Percentiles rank a stretch among this genome's conserved stretches.
Conservation (phyloP, 306 rosid species). For the Casuarina glauca region DNA sequence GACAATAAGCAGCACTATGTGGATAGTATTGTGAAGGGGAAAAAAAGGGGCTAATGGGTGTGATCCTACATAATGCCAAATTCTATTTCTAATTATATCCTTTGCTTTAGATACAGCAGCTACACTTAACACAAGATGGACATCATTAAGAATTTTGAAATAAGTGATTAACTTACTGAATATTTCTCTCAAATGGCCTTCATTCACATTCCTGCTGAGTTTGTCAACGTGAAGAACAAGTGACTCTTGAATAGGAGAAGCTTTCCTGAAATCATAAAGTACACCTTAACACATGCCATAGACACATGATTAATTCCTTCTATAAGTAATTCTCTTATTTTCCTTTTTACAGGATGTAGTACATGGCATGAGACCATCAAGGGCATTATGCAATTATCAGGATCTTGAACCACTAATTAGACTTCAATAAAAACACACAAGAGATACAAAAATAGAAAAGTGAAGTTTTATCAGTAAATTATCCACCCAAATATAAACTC, state of each 20-base stretch:
- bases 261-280: conserved; percentile 59
- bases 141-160: conserved; percentile 12
- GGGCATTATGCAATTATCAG: neutral
- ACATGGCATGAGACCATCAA: neutral
- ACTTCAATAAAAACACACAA: neutral
- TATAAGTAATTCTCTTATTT: neutral
- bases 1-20: neutral
- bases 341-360: neutral
- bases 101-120: neutral
- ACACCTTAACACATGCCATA: conserved; percentile 12
- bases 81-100: neutral
- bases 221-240: conserved; percentile 82
- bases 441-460: neutral
- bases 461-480: neutral
- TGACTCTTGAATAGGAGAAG: conserved; percentile 81
- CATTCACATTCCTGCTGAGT: conserved; percentile 94
- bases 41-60: neutral
- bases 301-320: neutral
- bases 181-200: conserved; percentile 91
- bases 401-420: neutral
- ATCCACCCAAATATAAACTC: neutral
- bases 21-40: neutral
- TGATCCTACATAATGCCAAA: neutral
- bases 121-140: conserved; percentile 9
- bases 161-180: conserved; percentile 60